These are phyloP conservation scores for Penicillium sp. DNA, from an alignment of 2,329 filamentous ascomycete genomes.

Conservation along the genomic window DNA sequence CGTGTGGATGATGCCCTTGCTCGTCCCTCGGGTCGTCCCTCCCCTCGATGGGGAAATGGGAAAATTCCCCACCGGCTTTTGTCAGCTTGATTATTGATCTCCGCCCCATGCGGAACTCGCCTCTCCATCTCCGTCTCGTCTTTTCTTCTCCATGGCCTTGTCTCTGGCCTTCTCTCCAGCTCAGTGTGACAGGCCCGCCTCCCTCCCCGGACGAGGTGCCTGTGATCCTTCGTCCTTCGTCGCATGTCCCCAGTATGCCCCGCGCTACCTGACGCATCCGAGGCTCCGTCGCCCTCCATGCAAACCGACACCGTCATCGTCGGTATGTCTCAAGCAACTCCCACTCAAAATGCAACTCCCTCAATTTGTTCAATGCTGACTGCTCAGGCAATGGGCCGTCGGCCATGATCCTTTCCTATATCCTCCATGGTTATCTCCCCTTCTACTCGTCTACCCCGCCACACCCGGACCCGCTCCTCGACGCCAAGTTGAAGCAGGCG, in stretches of 20 bases:
- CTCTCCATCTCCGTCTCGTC: slow-evolving; percentile 1
- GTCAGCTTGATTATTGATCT: slow-evolving; percentile 36
- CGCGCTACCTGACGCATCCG: slow-evolving; percentile 29
- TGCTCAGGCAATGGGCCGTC: slow-evolving; percentile 63
- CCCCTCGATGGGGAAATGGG: slow-evolving; percentile 2
- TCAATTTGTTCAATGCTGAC: background rate
- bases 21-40: background rate
- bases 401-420: slow-evolving; percentile 65
- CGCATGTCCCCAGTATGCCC: slow-evolving; percentile 39
- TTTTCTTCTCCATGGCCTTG: slow-evolving; percentile 28
- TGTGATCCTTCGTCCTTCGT: slow-evolving; percentile 11
- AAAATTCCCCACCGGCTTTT: slow-evolving; percentile 27
- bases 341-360: background rate
- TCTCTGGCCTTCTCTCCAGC: slow-evolving; percentile 7
- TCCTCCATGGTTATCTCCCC: slow-evolving; percentile 64
- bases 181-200: slow-evolving; percentile 1
- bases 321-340: slow-evolving; percentile 36
- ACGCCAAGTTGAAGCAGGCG: slow-evolving; percentile 56
- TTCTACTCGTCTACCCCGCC: slow-evolving; percentile 55
- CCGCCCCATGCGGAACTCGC: slow-evolving; percentile 7
- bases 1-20: slow-evolving; percentile 5
- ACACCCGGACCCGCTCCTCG: slow-evolving; percentile 62
- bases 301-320: slow-evolving; percentile 49
- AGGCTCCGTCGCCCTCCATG: slow-evolving; percentile 37
- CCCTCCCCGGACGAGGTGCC: slow-evolving; percentile 5